Conservation (phyloP, 2,329 filamentous ascomycete species). For the Cercospora zeina region DNA sequence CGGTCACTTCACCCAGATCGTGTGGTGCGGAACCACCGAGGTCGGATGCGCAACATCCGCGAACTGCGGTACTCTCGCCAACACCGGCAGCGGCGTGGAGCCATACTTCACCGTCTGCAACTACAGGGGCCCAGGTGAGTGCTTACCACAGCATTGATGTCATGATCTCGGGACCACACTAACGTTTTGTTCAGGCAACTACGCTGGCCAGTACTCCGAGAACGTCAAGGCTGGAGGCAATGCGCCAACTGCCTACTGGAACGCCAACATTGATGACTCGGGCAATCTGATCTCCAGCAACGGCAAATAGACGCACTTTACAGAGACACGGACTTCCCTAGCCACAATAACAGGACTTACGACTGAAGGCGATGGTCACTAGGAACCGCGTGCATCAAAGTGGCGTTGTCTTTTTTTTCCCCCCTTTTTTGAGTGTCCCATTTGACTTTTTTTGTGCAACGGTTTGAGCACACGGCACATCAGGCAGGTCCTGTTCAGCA, state of each 20-base stretch:
- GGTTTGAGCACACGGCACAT: conserved; percentile 22
- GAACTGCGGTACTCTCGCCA: conserved; percentile 57
- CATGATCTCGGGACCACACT: not conserved
- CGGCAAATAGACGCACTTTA: not conserved
- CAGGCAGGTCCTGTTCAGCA: conserved; percentile 20
- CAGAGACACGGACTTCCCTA: conserved; percentile 5
- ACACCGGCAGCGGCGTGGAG: conserved; percentile 45
- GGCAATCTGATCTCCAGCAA: not conserved
- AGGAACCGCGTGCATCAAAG: conserved; percentile 29
- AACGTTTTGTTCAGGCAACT: conserved; percentile 52
- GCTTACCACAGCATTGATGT: conserved; percentile 14
- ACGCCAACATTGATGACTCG: conserved; percentile 19
- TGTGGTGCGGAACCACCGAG: conserved; percentile 64
- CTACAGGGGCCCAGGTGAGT: conserved; percentile 72
- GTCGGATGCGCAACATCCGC: conserved; percentile 64
- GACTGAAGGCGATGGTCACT: conserved; percentile 25
- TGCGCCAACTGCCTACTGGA: conserved; percentile 41
- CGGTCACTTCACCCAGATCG: conserved; percentile 75
- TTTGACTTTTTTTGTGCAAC: conserved; percentile 19
- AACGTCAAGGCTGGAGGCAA: conserved; percentile 53
- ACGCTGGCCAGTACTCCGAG: conserved; percentile 53
- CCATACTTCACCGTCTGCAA: conserved; percentile 86
- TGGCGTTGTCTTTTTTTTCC: conserved; percentile 25
- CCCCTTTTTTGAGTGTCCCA: conserved; percentile 22
- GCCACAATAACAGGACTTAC: conserved; percentile 27